Conservation (phyloP, 1,284 basidiomycete species). For the Apiotrichum montevideense region DNA sequence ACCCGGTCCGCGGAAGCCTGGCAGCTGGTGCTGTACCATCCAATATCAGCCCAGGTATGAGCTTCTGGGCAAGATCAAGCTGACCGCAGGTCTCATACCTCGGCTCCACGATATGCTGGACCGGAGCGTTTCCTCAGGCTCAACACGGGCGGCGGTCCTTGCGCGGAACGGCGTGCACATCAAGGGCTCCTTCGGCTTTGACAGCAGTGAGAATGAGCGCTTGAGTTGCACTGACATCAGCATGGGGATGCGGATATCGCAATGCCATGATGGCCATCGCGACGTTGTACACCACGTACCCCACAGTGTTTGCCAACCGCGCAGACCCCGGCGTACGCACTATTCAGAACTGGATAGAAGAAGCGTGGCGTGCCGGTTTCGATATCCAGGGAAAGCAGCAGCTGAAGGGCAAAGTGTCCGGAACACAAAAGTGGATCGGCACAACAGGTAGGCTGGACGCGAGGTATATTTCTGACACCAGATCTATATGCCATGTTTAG, state of each 20-base stretch:
- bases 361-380: slow-evolving; percentile 69
- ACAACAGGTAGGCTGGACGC: slow-evolving; percentile 56
- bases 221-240: slow-evolving; percentile 7
- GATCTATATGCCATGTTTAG: slow-evolving; percentile 48
- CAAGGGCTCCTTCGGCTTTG: slow-evolving; percentile 55
- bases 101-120: slow-evolving; percentile 57
- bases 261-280: slow-evolving; percentile 78
- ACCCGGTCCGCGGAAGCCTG: slow-evolving; percentile 21
- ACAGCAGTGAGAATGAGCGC: slow-evolving; percentile 59
- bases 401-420: slow-evolving; percentile 56
- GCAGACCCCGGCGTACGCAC: slow-evolving; percentile 61
- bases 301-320: slow-evolving; percentile 22
- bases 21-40: slow-evolving; percentile 47
- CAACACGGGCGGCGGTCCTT: slow-evolving; percentile 58
- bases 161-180: slow-evolving; percentile 63
- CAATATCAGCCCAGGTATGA: slow-evolving; percentile 65
- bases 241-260: slow-evolving; percentile 57
- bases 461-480: slow-evolving; percentile 35
- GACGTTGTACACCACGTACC: slow-evolving; percentile 49
- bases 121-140: slow-evolving; percentile 53
- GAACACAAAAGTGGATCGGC: slow-evolving; percentile 69
- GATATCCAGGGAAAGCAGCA: slow-evolving; percentile 62
- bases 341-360: slow-evolving; percentile 69
- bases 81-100: slow-evolving; percentile 58
- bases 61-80: too few relatives aligned